Base-by-base conservation (phyloP, 2,329 filamentous ascomycete species). In the Cryphonectria carpinicola region DNA sequence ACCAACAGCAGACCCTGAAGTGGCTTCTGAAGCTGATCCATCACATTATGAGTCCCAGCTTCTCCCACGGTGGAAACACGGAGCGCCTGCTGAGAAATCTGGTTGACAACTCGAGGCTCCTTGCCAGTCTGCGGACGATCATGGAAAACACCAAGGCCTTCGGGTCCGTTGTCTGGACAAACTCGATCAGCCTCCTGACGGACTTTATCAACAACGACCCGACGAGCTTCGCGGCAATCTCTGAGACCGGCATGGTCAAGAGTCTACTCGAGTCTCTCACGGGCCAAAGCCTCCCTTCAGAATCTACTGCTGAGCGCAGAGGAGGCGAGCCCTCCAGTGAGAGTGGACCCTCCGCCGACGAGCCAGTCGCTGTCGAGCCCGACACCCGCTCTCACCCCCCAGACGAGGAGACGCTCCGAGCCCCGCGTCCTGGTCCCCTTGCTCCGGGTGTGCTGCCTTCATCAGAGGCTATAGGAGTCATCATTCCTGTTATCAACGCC, bases 191-290 rank as follows among this genome's bases (percentile, higher is more conserved):
- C 68, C 95, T 98, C 70, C 84, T 99, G 66, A 96, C 93, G 78
- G 95, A 94, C 76, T 99, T 99, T 80, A 97, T 99, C 76, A 97
- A 99, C 81, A 98, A 98, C 78, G 96, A 99, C 77, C 96, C 96
- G 0, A 99, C 96, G 0, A 99, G 96, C 80, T 99, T 97, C 79
- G 92, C 94, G 39, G 94, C 97, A 35, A 96, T 99, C 74, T 94
- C 93, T 19, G 96, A 99, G 81, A 95, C 96, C 66, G 94, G 94
- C 32, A 87, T 99, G 75, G 95, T 96, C 76, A 92, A 92, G 78
- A 93, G 90, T 66, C 92, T 98, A 71, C 85, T 99, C 19, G 91
- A 95, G 79, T 90, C 95, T 4, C 88, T 98, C 68, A 97, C 90
- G 1, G 85, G 87, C 5, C 83, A 82, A 37, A 76, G 82, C 6